Conservation (phyloP, 202 grass and related monocot species). For the Dendrocalamus latiflorus region DNA sequence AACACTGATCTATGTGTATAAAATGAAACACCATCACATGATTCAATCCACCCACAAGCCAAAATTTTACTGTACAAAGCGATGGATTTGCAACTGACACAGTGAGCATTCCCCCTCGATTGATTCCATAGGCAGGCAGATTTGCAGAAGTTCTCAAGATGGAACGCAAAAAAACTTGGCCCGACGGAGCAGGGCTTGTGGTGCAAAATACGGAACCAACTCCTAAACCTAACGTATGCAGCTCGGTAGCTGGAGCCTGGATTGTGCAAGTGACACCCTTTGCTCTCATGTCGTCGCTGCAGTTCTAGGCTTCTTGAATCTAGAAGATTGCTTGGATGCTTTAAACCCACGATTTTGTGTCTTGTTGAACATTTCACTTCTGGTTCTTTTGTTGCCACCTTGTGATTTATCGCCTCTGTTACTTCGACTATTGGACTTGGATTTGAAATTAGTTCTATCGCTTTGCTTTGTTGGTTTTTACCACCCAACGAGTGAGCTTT, state of each 20-base stretch:
- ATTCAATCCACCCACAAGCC: conserved; percentile 8
- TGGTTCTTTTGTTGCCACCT: not conserved
- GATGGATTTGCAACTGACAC: not conserved
- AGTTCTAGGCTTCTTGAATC: conserved; percentile 38
- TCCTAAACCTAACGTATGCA: not conserved
- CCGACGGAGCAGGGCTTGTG: not conserved
- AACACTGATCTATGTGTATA: not conserved
- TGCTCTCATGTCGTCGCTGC: not conserved
- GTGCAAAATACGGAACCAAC: not conserved
- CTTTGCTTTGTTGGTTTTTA: conserved; percentile 5
- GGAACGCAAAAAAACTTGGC: not conserved
- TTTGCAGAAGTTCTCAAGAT: not conserved
- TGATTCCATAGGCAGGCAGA: not conserved
- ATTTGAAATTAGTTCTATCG: conserved; percentile 7
- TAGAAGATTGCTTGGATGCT: not conserved
- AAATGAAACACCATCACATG: not conserved
- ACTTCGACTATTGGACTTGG: not conserved
- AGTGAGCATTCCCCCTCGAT: not conserved
- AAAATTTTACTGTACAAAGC: conserved; percentile 20
- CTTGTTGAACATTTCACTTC: not conserved
- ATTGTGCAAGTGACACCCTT: not conserved
- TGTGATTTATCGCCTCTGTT: conserved; percentile 2
- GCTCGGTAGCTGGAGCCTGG: not conserved
- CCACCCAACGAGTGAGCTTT: not conserved
- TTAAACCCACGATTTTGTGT: not conserved